Evolutionary conservation across 2,329 filamentous ascomycete genomes (phyloP).

Genomic region (Pseudofabraea citricarpa): DNA sequence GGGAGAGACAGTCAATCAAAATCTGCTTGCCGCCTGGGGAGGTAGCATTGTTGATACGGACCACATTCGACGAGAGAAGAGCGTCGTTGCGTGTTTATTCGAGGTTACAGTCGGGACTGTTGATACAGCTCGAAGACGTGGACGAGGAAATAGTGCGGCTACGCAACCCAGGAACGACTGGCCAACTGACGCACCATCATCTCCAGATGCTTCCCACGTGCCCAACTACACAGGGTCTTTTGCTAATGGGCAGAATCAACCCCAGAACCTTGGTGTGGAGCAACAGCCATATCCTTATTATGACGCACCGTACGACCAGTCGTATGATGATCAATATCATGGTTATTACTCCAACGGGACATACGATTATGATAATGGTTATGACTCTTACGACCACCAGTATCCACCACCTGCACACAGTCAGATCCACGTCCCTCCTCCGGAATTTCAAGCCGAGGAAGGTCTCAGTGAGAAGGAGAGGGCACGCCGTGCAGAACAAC

Average conservation of each 20-base stretch:
- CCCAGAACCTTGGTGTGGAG: slow-evolving; percentile 4
- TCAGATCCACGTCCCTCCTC: slow-evolving; percentile 52
- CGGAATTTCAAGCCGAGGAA: slow-evolving; percentile 55
- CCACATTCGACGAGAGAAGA: slow-evolving; percentile 79
- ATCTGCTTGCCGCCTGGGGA: slow-evolving; percentile 48
- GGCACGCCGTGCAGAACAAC: slow-evolving; percentile 70
- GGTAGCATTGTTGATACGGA: slow-evolving; percentile 83
- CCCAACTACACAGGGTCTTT: slow-evolving; percentile 17
- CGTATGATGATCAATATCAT: slow-evolving; percentile 20
- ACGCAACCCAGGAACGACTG: slow-evolving; percentile 12
- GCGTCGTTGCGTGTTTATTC: slow-evolving; percentile 81
- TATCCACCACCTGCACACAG: slow-evolving; percentile 28
- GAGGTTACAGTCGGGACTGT: slow-evolving; percentile 83
- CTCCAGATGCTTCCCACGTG: slow-evolving; percentile 12
- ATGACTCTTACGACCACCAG: slow-evolving; percentile 30
- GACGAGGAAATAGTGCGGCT: slow-evolving; percentile 16
- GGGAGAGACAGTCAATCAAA: slow-evolving; percentile 34
- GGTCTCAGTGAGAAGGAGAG: slow-evolving; percentile 77
- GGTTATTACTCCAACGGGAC: slow-evolving; percentile 11
- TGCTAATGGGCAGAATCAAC: slow-evolving; percentile 4
- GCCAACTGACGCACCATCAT: slow-evolving; percentile 11
- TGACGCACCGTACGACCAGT: slow-evolving; percentile 24
- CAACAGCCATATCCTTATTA: slow-evolving; percentile 26
- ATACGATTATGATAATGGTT: slow-evolving; percentile 23
- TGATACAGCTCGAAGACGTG: slow-evolving; percentile 52